Percentiles rank a stretch among this genome's conserved stretches.
Conservation (phyloP, 2,329 filamentous ascomycete genomes). For the Diatrype stigma region DNA sequence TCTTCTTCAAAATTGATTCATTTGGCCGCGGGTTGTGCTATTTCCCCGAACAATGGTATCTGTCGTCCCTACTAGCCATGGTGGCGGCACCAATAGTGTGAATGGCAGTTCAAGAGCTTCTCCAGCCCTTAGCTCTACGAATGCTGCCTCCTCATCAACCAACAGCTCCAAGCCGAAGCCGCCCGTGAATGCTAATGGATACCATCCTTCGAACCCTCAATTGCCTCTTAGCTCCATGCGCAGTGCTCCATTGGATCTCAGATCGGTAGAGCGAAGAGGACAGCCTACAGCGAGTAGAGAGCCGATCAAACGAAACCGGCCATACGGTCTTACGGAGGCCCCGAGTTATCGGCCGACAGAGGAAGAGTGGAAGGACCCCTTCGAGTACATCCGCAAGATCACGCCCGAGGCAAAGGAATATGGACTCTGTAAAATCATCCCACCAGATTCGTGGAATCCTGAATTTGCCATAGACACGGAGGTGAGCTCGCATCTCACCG, state of each 20-base stretch:
- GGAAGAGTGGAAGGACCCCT: conserved; percentile 91
- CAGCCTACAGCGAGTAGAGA: conserved; percentile 75
- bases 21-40: neutral
- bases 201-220: conserved; percentile 47
- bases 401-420: conserved; percentile 79
- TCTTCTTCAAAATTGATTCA: neutral
- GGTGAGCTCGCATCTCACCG: conserved; percentile 48
- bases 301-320: conserved; percentile 69
- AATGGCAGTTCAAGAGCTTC: conserved; percentile 51
- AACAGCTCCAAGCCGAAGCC: conserved; percentile 42
- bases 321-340: conserved; percentile 82
- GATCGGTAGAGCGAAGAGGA: conserved; percentile 86
- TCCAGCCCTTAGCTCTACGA: conserved; percentile 38
- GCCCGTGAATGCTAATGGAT: conserved; percentile 51
- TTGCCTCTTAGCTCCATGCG: conserved; percentile 52
- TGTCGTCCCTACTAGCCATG: conserved; percentile 34
- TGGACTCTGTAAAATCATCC: conserved; percentile 93
- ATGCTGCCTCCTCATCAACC: conserved; percentile 26
- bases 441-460: conserved; percentile 90
- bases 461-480: conserved; percentile 95
- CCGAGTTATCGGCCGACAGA: conserved; percentile 86
- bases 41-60: conserved; percentile 33
- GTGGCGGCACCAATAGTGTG: conserved; percentile 36
- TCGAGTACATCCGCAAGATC: conserved; percentile 92
- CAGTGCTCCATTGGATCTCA: conserved; percentile 69